These are phyloP conservation scores for Malus orientalis DNA, from an alignment of 306 rosid genomes.

Conservation along the genomic window DNA sequence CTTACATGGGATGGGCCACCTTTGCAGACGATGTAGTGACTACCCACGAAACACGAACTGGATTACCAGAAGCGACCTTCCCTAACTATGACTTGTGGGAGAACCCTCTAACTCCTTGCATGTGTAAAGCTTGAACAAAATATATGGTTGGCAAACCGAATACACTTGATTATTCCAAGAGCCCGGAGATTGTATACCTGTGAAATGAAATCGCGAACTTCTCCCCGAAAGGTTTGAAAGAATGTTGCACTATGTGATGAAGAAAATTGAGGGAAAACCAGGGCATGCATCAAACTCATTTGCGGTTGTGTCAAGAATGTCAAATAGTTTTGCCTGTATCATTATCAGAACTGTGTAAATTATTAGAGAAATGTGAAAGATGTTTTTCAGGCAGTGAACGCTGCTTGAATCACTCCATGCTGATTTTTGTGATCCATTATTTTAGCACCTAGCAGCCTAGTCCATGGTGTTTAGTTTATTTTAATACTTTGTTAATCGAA, in stretches of 20 bases:
- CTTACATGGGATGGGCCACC: conserved; percentile 96
- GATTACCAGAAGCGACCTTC: conserved; percentile 88
- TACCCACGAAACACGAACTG: conserved; percentile 84
- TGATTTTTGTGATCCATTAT: neutral
- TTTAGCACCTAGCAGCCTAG: neutral
- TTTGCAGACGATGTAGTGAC: conserved; percentile 87
- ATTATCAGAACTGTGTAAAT: conserved; percentile 33
- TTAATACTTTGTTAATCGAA: neutral
- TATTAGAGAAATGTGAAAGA: conserved; percentile 31
- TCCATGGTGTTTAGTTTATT: neutral
- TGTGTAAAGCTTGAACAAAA: conserved; percentile 75
- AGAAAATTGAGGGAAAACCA: conserved; percentile 15
- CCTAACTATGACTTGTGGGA: conserved; percentile 97
- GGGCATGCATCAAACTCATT: conserved; percentile 10
- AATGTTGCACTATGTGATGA: conserved; percentile 8
- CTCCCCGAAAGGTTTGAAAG: neutral
- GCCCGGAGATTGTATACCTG: neutral
- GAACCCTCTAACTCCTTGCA: conserved; percentile 96
- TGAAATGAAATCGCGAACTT: neutral
- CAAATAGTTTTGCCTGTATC: conserved; percentile 14
- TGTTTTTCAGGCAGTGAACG: conserved; percentile 2
- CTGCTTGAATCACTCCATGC: neutral
- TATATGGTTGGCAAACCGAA: conserved; percentile 10
- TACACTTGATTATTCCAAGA: conserved; percentile 14
- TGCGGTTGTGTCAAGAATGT: conserved; percentile 18